Evolutionary conservation across 1,139 yeast species (phyloP), one percentile per base, ranked within the genome.

Genomic region (Pichia sp.): DNA sequence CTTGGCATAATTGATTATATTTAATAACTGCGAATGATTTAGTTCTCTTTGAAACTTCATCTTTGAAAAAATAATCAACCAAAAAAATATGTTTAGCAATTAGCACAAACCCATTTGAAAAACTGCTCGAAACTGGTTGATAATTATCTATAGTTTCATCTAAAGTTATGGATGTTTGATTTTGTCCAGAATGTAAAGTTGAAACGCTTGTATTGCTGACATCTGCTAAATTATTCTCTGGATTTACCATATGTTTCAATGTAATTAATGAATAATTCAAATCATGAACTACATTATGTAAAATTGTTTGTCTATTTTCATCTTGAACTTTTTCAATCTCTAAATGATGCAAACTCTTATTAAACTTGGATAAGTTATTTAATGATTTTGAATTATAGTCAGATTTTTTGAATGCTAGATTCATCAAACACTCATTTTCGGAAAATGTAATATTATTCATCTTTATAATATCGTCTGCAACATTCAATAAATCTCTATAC

Each of bases 401-500:
- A 2, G 68, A 56, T 45, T 58, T 62, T 30, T 53, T 45, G 44
- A 61, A 64, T 0, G 64, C 52, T 42, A 66, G 46, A 25, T 58
- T 53, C 25, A 56, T 53, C 35, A 66, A 47, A 34, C 53, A 40
- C 7, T 53, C 50, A 46, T 65, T 64, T 43, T 64, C 62, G 1
- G 31, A 39, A 4, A 49, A 56, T 1, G 79, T 71, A 9, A 71
- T 57, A 2, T 60, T 58, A 54, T 77, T 71, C 81, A 83, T 80
- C 6, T 66, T 66, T 39, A 75, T 76, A 37, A 85, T 81, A 52
- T 79, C 78, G 58, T 84, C 89, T 0, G 90, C 86, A 6, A 85
- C 83, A 38, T 75, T 70, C 36, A 85, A 71, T 57, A 85, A 68
- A 56, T 84, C 89, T 47, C 86, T 69, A 62, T 83, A 84, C 60